phyloP scores from a whole-genome alignment of 2,329 filamentous ascomycete genomes.

The Botrytis cinerea region DNA sequence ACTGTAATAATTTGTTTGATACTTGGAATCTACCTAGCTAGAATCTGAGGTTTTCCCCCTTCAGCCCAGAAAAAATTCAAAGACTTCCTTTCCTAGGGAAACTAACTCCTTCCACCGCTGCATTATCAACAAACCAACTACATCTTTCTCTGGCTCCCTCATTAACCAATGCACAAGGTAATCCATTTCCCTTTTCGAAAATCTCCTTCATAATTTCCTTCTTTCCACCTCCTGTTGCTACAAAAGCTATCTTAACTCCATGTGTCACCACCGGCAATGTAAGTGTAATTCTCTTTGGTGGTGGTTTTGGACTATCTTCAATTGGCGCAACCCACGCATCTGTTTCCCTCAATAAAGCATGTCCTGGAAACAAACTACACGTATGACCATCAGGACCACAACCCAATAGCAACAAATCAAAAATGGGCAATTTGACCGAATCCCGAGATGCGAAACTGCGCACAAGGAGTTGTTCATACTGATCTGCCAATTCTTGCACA shows the following conservation, averaged over 20 bases:
- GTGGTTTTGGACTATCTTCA: conserved; percentile 92
- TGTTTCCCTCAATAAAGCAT: conserved; percentile 80
- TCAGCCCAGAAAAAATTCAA: conserved; percentile 40
- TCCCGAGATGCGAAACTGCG: conserved; percentile 86
- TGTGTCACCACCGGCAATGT: conserved; percentile 89
- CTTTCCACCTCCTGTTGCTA: conserved; percentile 87
- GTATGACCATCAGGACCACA: conserved; percentile 97
- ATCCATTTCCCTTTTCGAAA: conserved; percentile 71
- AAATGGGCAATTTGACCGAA: conserved; percentile 90
- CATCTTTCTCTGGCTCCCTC: conserved; percentile 79
- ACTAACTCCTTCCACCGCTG: conserved; percentile 80
- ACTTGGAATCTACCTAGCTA: not conserved
- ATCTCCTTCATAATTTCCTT: conserved; percentile 90
- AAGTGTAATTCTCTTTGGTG: conserved; percentile 85
- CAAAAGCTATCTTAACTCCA: conserved; percentile 82
- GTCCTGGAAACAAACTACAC: conserved; percentile 91
- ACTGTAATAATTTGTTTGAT: not conserved
- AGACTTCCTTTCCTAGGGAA: conserved; percentile 76
- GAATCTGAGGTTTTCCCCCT: not conserved
- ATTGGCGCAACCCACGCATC: conserved; percentile 92
- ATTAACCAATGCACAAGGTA: conserved; percentile 90
- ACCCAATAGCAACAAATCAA: conserved; percentile 90
- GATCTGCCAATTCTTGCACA: conserved; percentile 87
- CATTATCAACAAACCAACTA: conserved; percentile 91
- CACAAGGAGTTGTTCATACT: conserved; percentile 89